Evolutionary conservation across 345 rosid species (phyloP).

Genomic region (Hypericum androsaemum): DNA sequence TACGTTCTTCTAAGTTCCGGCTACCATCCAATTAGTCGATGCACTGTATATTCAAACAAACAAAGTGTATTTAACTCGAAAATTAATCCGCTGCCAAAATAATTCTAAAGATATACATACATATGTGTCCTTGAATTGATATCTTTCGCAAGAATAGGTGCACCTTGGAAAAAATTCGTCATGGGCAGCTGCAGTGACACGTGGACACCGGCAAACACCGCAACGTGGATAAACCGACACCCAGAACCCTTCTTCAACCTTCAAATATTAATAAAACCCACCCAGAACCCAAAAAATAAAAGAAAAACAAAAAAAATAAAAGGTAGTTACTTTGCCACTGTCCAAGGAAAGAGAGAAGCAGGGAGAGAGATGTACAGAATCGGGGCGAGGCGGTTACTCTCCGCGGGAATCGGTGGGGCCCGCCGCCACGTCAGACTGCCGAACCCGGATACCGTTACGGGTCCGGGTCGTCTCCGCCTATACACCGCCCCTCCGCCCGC

Average conservation of each 20-base stretch:
- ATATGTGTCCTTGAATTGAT: too few relatives aligned
- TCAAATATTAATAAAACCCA: too few relatives aligned
- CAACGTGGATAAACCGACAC: conserved; percentile 11
- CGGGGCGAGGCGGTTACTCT: conserved; percentile 45
- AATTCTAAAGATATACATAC: too few relatives aligned
- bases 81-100: too few relatives aligned
- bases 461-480: conserved; percentile 21
- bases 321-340: not conserved
- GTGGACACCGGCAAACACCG: not conserved
- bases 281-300: too few relatives aligned
- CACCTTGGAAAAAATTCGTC: too few relatives aligned
- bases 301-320: not conserved
- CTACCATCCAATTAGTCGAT: conserved; percentile 7
- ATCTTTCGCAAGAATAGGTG: too few relatives aligned
- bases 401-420: conserved; percentile 12
- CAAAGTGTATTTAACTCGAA: too few relatives aligned
- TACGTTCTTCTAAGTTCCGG: conserved; percentile 12
- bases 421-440: conserved; percentile 13
- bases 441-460: conserved; percentile 10
- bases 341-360: not conserved
- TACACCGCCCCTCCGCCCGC: conserved; percentile 30
- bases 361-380: conserved; percentile 46
- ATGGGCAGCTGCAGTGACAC: conserved; percentile 11
- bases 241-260: not conserved
- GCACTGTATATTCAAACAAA: too few relatives aligned